These are phyloP conservation scores for Aspergillus sp. DNA, from an alignment of 2,329 filamentous ascomycete species.

Conservation along the genomic window DNA sequence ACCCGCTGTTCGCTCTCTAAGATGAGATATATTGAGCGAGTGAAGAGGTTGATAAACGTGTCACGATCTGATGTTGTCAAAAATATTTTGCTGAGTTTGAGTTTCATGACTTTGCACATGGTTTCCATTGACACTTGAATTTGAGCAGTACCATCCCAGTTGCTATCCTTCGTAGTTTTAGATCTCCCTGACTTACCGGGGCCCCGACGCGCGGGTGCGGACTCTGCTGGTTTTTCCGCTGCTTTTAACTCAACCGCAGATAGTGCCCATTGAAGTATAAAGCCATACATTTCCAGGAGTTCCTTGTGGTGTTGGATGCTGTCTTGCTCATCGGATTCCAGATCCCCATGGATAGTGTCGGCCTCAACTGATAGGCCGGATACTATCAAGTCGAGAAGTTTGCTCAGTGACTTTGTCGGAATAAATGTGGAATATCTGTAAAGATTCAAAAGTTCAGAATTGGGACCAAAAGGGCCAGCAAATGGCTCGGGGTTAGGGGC, in stretches of 20 bases:
- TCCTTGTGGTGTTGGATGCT: conserved; percentile 83
- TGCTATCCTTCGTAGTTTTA: conserved; percentile 68
- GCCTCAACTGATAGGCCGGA: conserved; percentile 84
- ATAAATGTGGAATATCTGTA: conserved; percentile 80
- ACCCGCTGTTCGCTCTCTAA: conserved; percentile 91
- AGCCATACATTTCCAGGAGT: conserved; percentile 89
- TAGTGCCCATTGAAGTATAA: conserved; percentile 91
- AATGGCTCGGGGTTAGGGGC: conserved; percentile 44
- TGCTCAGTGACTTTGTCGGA: conserved; percentile 80
- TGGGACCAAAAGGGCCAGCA: conserved; percentile 44
- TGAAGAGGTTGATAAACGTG: conserved; percentile 89
- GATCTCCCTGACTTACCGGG: conserved; percentile 73
- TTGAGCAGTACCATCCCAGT: conserved; percentile 86
- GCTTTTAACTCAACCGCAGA: conserved; percentile 92
- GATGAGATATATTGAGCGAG: conserved; percentile 87
- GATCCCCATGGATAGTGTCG: conserved; percentile 78
- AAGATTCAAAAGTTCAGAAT: conserved; percentile 63
- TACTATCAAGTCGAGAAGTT: conserved; percentile 86
- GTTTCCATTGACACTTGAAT: conserved; percentile 84
- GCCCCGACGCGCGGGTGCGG: conserved; percentile 69
- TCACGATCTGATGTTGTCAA: conserved; percentile 94
- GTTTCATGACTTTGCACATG: conserved; percentile 93
- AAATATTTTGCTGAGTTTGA: conserved; percentile 91
- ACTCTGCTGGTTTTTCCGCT: conserved; percentile 78
- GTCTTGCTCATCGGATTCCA: conserved; percentile 91